Evolutionary conservation across 306 rosid genomes (phyloP).

Genomic region (Canavalia ensiformis): DNA sequence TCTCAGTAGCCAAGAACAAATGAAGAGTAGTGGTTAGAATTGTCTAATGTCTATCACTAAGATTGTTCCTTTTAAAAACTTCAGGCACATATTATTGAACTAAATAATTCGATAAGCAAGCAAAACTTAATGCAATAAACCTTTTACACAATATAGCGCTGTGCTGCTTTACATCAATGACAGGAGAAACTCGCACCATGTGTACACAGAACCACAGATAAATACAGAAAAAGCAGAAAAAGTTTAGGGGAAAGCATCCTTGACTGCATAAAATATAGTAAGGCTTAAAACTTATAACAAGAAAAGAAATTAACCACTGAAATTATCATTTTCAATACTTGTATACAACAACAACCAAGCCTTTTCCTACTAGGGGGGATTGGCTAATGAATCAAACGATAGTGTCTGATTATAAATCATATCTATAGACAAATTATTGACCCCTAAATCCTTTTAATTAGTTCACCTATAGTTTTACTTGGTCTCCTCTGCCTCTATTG

Average conservation of each 20-base stretch:
- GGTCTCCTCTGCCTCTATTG: slow-evolving; percentile 1
- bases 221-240: slow-evolving; percentile 26
- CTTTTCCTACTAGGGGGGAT: neutral
- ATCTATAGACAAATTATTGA: neutral
- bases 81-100: slow-evolving; percentile 6
- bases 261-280: slow-evolving; percentile 1
- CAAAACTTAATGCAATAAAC: slow-evolving; percentile 14
- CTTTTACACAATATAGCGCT: neutral
- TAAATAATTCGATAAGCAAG: slow-evolving; percentile 17
- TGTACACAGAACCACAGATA: slow-evolving; percentile 2
- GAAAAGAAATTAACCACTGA: neutral
- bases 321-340: slow-evolving; percentile 14
- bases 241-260: slow-evolving; percentile 6
- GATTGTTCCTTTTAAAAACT: slow-evolving; percentile 4
- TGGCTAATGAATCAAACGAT: neutral
- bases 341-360: neutral
- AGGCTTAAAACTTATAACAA: neutral
- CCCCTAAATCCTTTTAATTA: neutral
- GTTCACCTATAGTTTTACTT: neutral
- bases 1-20: slow-evolving; percentile 2
- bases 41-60: slow-evolving; percentile 18
- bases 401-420: neutral
- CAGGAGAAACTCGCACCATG: slow-evolving; percentile 24
- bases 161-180: slow-evolving; percentile 21
- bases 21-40: neutral